Evolutionary conservation across 148 eudicot genomes (phyloP), one percentile per base, ranked within the genome.

Genomic region (Suaeda aralocaspica): DNA sequence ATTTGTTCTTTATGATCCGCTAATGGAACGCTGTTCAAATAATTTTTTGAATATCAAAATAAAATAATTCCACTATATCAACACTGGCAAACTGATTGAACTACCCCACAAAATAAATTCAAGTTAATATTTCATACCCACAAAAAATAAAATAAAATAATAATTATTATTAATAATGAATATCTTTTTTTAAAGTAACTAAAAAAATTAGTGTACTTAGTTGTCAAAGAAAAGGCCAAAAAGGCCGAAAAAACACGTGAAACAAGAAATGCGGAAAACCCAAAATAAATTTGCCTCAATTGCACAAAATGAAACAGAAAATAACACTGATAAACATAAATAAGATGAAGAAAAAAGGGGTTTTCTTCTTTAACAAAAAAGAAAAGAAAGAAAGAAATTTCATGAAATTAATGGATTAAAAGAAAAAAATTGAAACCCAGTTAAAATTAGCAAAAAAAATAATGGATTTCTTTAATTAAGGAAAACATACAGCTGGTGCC

Each of bases 1-100:
- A 84, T 72, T 70, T 87, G 73, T 85, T 74, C 78, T 66, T 78
- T 9, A 85, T 41, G 36, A 90, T 86, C 83, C 84, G 82, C 87
- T 77, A 90, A 90, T 59, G 96, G 87, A 30, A 85, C 81, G 51
- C 96, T 89, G 74, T 46, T 51, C 33, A 56, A 30, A 30, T 29
- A 72, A 6, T 42, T 45, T 59, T 36, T 36, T 36, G 41, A 36
- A 8, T 42, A 50, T 14, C 69, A 55, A 60, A 48, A 58, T 2
- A 6, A 57, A 50, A 57, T 25, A n/a, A 33, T 56, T 26, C n/a
- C 67, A 52, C 39, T 60, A 70, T 45, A 49, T 63, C 67, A 45
- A 42, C 19, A 63, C 1, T 46, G 14, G n/a, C n/a, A 31, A n/a
- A 63, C 29, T 66, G 28, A 66, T 73, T 46, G 19, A 53, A 30